Base-by-base conservation (phyloP, 352 stramenopile genomes). In the Pythium oligandrum region DNA sequence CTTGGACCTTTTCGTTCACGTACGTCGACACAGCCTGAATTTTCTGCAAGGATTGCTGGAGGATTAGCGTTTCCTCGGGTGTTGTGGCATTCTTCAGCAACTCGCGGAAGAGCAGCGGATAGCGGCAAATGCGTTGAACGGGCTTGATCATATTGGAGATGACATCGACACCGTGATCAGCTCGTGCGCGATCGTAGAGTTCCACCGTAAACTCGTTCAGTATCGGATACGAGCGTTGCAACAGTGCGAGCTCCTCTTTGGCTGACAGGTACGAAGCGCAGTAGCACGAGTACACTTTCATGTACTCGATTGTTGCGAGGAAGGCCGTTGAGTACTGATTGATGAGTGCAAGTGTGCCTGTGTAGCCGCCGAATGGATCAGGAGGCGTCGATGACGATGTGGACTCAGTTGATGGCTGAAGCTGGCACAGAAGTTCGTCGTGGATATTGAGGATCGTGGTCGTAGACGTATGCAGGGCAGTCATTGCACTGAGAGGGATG, bases 241-340 rank as follows among this genome's bases (percentile, higher is more conserved):
- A 65, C 4, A 51, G 6, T 46, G 75, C 71, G 34, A 87, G 67
- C 38, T 84, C 73, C 9, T 83, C 66, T 1, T 66, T 73, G n/a
- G 72, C 76, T 5, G 55, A 45, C 1, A 75, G 48, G 44, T 80
- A 82, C 51, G 63, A 77, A n/a, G 68, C 60, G 53, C 73, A 87
- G 57, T 84, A 87, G n/a, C 75, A 58, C 31, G 76, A 68, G 60
- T 87, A 87, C n/a, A 78, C 65, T 43, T 87, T 87, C 71, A 87
- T 83, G 61, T 75, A 84, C 52, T 83, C 71, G 51, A 83, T 67
- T 1, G 64, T 83, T 40, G 53, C 56, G 6, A 64, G 53, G 53
- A 87, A 83, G 0, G 73, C 73, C 4, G 10, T 50, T 7, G 59
- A 48, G 38, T 73, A 47, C 4, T 59, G 55, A n/a, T 60, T 40